These are phyloP conservation scores for Lipomyces yamanashiensis DNA, from an alignment of 805 yeast genomes.

Conservation along the genomic window DNA sequence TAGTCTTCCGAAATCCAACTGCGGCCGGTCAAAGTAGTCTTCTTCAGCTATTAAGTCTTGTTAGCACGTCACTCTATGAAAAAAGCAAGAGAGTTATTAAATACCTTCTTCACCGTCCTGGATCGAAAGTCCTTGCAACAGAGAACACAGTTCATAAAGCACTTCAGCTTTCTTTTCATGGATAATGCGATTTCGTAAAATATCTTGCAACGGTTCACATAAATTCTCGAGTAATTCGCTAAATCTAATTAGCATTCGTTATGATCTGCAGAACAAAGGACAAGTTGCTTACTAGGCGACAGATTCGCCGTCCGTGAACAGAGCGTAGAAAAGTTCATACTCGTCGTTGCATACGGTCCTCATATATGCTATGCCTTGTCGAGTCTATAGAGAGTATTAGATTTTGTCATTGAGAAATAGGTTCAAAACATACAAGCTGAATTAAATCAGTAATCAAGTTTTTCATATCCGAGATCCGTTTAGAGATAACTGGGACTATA, in stretches of 20 bases:
- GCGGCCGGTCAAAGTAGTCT: constrained; percentile 40
- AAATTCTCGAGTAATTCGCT: constrained; percentile 62
- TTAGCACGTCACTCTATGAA: neutral
- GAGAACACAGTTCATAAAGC: constrained; percentile 74
- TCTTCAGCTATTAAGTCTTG: constrained; percentile 17
- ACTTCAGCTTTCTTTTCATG: constrained; percentile 69
- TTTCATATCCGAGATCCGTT: constrained; percentile 46
- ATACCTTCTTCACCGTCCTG: constrained; percentile 38
- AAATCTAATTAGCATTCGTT: constrained; percentile 2
- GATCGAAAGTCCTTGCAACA: constrained; percentile 52
- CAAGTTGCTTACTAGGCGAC: constrained; percentile 46
- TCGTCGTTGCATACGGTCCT: constrained; percentile 67
- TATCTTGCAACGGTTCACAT: constrained; percentile 79
- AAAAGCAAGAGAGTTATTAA: neutral
- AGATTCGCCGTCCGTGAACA: constrained; percentile 52
- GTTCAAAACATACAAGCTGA: constrained; percentile 46
- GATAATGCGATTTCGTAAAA: constrained; percentile 65
- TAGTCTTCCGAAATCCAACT: constrained; percentile 58
- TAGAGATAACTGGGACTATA: constrained; percentile 50
- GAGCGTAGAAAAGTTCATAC: constrained; percentile 57
- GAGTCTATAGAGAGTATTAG: constrained; percentile 47
- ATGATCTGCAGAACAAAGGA: neutral
- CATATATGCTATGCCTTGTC: constrained; percentile 63
- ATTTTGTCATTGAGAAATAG: neutral
- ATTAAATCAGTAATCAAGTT: constrained; percentile 51